A percentile compares a stretch with the other conserved stretches of the same genome.
Conservation (phyloP, 2,329 filamentous ascomycete species). For the Corynespora cassiicola region DNA sequence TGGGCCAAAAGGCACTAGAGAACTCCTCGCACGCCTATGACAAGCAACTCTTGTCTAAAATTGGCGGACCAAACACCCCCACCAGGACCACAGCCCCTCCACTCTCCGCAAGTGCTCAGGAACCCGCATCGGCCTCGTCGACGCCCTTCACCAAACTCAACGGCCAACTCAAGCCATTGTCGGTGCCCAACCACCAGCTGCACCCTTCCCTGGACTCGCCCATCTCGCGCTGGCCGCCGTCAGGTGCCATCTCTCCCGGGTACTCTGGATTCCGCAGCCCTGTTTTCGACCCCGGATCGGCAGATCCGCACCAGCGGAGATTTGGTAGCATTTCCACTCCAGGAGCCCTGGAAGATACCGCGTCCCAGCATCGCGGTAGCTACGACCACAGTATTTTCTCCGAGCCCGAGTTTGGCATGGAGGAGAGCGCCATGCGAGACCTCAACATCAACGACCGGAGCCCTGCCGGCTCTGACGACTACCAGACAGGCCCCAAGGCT, state of each 20-base stretch:
- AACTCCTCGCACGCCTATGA: conserved; percentile 68
- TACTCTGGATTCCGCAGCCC: conserved; percentile 52
- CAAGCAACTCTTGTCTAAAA: conserved; percentile 67
- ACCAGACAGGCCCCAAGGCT: conserved; percentile 52
- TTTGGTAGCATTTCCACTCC: conserved; percentile 57
- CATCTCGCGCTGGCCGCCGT: conserved; percentile 48
- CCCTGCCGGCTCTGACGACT: conserved; percentile 53
- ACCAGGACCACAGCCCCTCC: conserved; percentile 49
- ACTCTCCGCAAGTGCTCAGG: conserved; percentile 41
- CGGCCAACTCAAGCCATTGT: conserved; percentile 52
- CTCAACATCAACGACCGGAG: conserved; percentile 62
- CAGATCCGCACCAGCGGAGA: conserved; percentile 46
- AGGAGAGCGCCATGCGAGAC: conserved; percentile 59
- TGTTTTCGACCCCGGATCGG: conserved; percentile 37
- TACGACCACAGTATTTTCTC: conserved; percentile 66
- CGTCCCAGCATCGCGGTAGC: conserved; percentile 65
- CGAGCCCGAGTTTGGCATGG: conserved; percentile 59
- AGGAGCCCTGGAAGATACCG: conserved; percentile 56
- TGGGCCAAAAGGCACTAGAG: conserved; percentile 64
- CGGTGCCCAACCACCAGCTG: conserved; percentile 51
- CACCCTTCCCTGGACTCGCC: conserved; percentile 49
- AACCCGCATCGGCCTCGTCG: conserved; percentile 43
- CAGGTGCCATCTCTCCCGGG: conserved; percentile 52
- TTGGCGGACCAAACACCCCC: conserved; percentile 65
- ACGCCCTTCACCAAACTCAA: conserved; percentile 49